Evolutionary conservation across 2,329 filamentous ascomycete species (phyloP).

Genomic region (Cladosporium halotolerans): DNA sequence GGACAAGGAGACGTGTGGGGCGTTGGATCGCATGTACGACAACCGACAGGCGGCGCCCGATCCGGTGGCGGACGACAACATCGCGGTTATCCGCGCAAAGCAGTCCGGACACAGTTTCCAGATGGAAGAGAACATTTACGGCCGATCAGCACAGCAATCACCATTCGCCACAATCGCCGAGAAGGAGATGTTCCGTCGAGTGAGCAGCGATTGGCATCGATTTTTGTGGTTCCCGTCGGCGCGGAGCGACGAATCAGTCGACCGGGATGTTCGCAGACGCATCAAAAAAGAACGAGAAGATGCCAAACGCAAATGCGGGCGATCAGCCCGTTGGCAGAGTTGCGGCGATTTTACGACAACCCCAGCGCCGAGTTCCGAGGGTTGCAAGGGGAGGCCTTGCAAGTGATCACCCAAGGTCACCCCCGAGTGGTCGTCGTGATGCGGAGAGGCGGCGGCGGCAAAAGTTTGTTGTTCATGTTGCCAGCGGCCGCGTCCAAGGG

Average conservation of each 20-base stretch:
- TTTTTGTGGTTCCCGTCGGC: neutral
- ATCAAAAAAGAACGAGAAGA: neutral
- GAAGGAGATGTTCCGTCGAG: neutral
- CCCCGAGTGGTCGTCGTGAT: neutral
- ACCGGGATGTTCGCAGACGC: neutral
- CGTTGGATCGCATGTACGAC: neutral
- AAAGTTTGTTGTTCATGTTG: slow-evolving; percentile 7
- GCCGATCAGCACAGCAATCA: no score
- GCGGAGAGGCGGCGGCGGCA: neutral
- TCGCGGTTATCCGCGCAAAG: neutral
- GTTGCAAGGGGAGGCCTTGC: neutral
- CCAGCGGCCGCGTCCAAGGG: neutral
- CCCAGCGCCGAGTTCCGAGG: neutral
- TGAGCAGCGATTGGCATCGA: slow-evolving; percentile 1
- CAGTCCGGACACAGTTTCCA: neutral
- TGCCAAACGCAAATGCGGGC: neutral
- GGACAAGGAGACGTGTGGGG: neutral
- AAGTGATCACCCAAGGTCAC: neutral
- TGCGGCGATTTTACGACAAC: neutral
- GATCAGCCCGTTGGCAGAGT: neutral
- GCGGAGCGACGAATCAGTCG: neutral
- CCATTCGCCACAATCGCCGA: no score
- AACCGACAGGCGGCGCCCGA: neutral
- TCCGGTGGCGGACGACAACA: neutral
- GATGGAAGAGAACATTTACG: slow-evolving; percentile 4